phyloP scores from a whole-genome alignment of 495 filamentous ascomycete genomes.

The Penicillium maclennaniae region DNA sequence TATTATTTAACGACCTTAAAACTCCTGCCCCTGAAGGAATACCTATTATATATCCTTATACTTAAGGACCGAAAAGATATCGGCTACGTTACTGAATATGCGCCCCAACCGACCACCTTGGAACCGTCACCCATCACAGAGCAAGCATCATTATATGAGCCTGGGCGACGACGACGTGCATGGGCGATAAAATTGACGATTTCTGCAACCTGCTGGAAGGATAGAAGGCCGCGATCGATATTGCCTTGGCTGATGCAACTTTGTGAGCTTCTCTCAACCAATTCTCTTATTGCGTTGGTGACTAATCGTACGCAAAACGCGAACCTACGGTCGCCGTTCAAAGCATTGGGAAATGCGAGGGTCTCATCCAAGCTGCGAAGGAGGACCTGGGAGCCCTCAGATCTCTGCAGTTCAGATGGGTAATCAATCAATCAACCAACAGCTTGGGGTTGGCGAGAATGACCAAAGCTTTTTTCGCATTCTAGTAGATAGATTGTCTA shows the following conservation, averaged over 20 bases:
- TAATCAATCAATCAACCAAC: conserved; percentile 12
- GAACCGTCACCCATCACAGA: no score
- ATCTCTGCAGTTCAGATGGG: no score
- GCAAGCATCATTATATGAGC: no score
- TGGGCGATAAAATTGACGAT: conserved; percentile 27
- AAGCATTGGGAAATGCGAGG: conserved; percentile 22
- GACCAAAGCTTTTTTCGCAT: conserved; percentile 28
- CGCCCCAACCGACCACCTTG: no score
- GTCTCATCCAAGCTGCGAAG: conserved; percentile 28
- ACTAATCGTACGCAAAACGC: background rate
- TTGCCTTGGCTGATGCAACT: conserved; percentile 23
- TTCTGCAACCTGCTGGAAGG: conserved; percentile 23
- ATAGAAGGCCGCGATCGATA: conserved; percentile 30
- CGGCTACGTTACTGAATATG: no score
- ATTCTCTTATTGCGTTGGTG: background rate
- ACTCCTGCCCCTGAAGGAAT: no score
- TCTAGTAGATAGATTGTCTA: conserved; percentile 23
- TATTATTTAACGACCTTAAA: no score
- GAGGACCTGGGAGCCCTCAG: conserved; percentile 26
- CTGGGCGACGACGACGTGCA: conserved; percentile 28
- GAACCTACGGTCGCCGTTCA: background rate
- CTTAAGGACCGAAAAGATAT: no score
- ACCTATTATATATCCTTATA: no score
- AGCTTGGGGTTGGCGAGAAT: conserved; percentile 26
- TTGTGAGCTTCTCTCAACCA: conserved; percentile 16